A percentile compares a stretch with the other conserved stretches of the same genome.
Evolutionary conservation across 148 eudicot species (phyloP).

Genomic region (Rhododendron kiyosumense): DNA sequence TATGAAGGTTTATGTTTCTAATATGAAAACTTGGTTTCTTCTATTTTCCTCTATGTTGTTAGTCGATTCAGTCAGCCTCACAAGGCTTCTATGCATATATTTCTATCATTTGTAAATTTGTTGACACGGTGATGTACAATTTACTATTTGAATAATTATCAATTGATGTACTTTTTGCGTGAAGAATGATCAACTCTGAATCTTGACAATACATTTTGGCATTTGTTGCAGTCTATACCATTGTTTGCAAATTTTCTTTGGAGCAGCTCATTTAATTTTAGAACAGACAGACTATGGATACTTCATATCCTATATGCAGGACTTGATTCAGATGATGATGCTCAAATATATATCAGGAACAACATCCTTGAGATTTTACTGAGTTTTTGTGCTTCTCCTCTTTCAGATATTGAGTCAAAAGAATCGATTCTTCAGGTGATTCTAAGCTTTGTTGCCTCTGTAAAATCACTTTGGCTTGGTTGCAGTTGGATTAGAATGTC

Average conservation of each 20-base stretch:
- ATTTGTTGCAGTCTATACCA: slow-evolving; percentile 58
- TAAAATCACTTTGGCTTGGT: not conserved
- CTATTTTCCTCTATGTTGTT: not conserved
- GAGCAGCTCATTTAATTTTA: slow-evolving; percentile 56
- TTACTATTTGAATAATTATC: not conserved
- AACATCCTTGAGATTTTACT: slow-evolving; percentile 52
- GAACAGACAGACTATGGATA: slow-evolving; percentile 73
- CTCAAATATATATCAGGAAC: slow-evolving; percentile 47
- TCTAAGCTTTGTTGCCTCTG: not conserved
- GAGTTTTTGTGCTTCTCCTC: slow-evolving; percentile 62
- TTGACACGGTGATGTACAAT: not conserved
- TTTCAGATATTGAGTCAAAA: slow-evolving; percentile 66
- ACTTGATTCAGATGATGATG: slow-evolving; percentile 75
- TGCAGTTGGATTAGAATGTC: not conserved
- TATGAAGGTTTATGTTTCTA: slow-evolving; percentile 49
- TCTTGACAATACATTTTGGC: slow-evolving; percentile 9
- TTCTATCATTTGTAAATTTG: not conserved
- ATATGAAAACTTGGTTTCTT: not conserved
- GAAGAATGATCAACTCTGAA: not conserved
- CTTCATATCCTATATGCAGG: slow-evolving; percentile 72
- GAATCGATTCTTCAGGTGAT: slow-evolving; percentile 77
- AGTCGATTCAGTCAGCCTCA: not conserved
- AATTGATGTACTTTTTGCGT: not conserved
- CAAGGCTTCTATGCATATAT: not conserved
- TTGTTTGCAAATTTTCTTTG: slow-evolving; percentile 54